Percentiles rank a stretch among this genome's conserved stretches.
Evolutionary conservation across 176 grass and related monocot genomes (phyloP).

Genomic region (Hsuehochloa calcarea): DNA sequence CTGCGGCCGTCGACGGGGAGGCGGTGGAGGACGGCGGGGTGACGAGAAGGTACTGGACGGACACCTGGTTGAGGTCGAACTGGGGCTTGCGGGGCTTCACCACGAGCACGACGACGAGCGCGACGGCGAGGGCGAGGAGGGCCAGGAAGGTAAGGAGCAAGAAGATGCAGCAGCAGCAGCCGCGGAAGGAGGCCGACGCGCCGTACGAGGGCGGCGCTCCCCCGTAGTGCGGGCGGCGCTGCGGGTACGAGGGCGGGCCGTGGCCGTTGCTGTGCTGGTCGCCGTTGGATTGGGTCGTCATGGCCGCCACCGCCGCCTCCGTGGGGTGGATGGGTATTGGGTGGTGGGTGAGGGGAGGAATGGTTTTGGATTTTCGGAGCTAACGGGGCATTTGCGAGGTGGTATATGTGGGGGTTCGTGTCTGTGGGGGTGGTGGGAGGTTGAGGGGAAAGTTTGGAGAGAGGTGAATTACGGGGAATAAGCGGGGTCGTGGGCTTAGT

Average conservation of each 20-base stretch:
- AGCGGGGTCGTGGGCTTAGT: background rate
- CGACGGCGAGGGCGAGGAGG: conserved; percentile 78
- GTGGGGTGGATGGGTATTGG: background rate
- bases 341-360: background rate
- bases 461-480: background rate
- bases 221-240: conserved; percentile 67
- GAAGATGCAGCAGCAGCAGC: conserved; percentile 98
- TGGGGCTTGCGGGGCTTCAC: conserved; percentile 95
- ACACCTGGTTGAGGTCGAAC: conserved; percentile 98
- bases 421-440: background rate
- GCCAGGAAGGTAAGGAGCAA: conserved; percentile 84
- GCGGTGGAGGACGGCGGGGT: conserved; percentile 47
- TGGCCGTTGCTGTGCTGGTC: conserved; percentile 33
- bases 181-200: conserved; percentile 76
- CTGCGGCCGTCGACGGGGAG: background rate
- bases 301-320: conserved; percentile 29
- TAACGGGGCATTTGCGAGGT: conserved; percentile 33
- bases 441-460: conserved; percentile 40
- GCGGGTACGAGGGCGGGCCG: conserved; percentile 32
- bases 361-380: conserved; percentile 49
- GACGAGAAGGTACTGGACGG: conserved; percentile 93
- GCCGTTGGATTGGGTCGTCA: conserved; percentile 54
- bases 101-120: conserved; percentile 81
- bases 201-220: conserved; percentile 30
- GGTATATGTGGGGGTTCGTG: conserved; percentile 16